A percentile compares a stretch with the other conserved stretches of the same genome.
phyloP scores from a whole-genome alignment of 2,329 filamentous ascomycete species.

The Talaromyces sp. region DNA sequence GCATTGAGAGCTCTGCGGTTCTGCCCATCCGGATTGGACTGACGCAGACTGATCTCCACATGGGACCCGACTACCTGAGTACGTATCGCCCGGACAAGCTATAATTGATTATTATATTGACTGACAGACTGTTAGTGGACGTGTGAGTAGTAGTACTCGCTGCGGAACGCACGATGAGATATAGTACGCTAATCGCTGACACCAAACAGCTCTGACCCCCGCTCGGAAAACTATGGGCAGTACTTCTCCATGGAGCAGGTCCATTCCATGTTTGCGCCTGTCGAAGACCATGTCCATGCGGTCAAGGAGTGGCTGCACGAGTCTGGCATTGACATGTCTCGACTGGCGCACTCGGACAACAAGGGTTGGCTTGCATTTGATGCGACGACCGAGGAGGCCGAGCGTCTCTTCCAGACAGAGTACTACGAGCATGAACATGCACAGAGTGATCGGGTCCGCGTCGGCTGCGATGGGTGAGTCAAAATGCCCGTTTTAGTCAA shows the following conservation, averaged over 20 bases:
- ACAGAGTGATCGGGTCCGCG: conserved; percentile 15
- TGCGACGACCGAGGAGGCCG: conserved; percentile 22
- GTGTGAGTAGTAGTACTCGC: conserved; percentile 7
- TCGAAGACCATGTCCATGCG: conserved; percentile 17
- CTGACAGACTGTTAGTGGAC: conserved; percentile 1
- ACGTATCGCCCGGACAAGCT: neutral
- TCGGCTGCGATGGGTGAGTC: conserved; percentile 11
- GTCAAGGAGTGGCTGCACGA: conserved; percentile 23
- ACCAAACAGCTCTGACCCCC: conserved; percentile 7
- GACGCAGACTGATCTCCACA: conserved; percentile 41
- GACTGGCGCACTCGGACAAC: conserved; percentile 27
- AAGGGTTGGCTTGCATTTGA: conserved; percentile 29
- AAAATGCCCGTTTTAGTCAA: neutral
- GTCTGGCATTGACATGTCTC: conserved; percentile 14
- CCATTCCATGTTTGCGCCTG: conserved; percentile 23
- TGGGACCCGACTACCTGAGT: conserved; percentile 39
- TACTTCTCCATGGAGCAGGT: conserved; percentile 11
- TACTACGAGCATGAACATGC: conserved; percentile 23
- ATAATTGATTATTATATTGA: neutral
- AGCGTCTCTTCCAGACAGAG: conserved; percentile 21
- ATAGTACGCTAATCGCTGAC: neutral
- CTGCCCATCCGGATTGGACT: conserved; percentile 46
- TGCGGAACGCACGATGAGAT: neutral
- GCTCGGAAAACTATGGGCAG: conserved; percentile 7
- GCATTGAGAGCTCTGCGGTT: conserved; percentile 29